Evolutionary conservation across 2,329 filamentous ascomycete species (phyloP).

Genomic region (Alternaria alternata): DNA sequence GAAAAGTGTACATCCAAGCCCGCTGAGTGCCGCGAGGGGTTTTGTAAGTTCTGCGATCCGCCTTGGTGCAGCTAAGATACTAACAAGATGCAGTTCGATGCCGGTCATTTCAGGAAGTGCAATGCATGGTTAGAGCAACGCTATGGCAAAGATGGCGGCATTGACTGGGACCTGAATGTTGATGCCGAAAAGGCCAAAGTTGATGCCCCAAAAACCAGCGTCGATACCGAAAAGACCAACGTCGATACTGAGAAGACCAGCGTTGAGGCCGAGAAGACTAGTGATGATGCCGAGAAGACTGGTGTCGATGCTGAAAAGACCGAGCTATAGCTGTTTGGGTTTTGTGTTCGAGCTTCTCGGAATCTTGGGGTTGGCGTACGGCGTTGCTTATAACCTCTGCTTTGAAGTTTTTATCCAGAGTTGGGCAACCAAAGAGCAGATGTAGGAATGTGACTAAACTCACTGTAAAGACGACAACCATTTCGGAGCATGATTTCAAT

Average conservation of each 20-base stretch:
- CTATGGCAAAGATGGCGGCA: slow-evolving; percentile 80
- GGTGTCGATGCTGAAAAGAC: slow-evolving; percentile 53
- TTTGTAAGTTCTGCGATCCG: slow-evolving; percentile 64
- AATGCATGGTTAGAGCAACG: slow-evolving; percentile 83
- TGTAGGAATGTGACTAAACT: background rate
- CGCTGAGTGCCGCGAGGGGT: slow-evolving; percentile 82
- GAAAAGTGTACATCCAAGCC: slow-evolving; percentile 89
- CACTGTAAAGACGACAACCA: background rate
- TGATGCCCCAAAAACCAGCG: slow-evolving; percentile 26
- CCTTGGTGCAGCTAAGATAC: slow-evolving; percentile 17
- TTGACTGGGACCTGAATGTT: slow-evolving; percentile 80
- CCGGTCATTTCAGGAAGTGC: slow-evolving; percentile 79
- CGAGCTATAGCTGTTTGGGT: background rate
- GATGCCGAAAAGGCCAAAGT: slow-evolving; percentile 46
- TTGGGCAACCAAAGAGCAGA: background rate
- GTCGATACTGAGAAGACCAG: too few species aligned
- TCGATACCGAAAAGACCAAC: slow-evolving; percentile 7
- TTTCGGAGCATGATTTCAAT: background rate
- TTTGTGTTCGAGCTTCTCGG: background rate
- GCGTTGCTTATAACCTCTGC: background rate
- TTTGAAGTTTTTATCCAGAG: background rate
- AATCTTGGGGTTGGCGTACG: background rate
- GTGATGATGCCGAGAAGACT: too few species aligned
- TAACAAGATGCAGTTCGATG: slow-evolving; percentile 67
- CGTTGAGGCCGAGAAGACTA: too few species aligned